phyloP scores from a whole-genome alignment of 805 yeast genomes.

The Myxozyma geophila region DNA sequence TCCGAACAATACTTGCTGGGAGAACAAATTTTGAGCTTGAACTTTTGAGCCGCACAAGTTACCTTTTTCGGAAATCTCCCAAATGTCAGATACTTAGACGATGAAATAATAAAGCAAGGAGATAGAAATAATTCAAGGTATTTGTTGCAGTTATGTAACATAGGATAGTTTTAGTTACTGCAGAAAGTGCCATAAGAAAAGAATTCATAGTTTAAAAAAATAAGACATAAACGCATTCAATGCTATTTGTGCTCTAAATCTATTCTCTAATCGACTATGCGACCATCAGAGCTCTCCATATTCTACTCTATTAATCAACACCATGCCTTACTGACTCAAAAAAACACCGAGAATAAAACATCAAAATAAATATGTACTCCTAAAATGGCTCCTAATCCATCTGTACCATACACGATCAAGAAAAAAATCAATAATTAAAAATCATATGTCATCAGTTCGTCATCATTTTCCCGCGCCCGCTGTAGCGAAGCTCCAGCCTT shows the following conservation, averaged over 20 bases:
- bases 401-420: not conserved
- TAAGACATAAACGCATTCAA: too few species aligned
- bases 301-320: not conserved
- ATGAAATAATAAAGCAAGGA: too few species aligned
- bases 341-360: not conserved
- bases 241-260: too few species aligned
- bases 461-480: not conserved
- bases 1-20: too few species aligned
- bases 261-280: too few species aligned
- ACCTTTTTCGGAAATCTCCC: not conserved
- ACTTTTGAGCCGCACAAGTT: not conserved
- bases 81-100: too few species aligned
- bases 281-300: too few species aligned
- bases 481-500: slow-evolving; percentile 27
- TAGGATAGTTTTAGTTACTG: not conserved
- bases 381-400: not conserved
- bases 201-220: too few species aligned
- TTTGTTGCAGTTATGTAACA: not conserved
- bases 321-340: not conserved
- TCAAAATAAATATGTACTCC: not conserved
- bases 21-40: too few species aligned
- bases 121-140: too few species aligned
- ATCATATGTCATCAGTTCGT: not conserved
- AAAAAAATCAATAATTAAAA: not conserved
- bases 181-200: too few species aligned